Conservation (phyloP, 768 basidiomycete species). For the Lactarius quietus region DNA sequence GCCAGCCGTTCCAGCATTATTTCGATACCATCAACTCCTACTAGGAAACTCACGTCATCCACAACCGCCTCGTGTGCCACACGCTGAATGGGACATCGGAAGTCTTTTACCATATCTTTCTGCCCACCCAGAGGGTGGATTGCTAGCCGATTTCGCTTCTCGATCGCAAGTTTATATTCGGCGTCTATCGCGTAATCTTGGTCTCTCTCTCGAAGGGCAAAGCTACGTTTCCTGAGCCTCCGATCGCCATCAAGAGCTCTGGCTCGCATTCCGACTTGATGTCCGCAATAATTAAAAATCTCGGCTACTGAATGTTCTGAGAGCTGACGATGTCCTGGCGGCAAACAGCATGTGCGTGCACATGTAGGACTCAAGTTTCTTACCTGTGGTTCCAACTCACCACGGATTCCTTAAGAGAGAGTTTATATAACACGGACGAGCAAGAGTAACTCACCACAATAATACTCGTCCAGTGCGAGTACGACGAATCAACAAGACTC, state of each 20-base stretch:
- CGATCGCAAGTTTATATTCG: conserved; percentile 13
- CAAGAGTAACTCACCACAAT: not conserved
- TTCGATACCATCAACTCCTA: conserved; percentile 16
- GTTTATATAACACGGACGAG: conserved; percentile 19
- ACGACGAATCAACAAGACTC: conserved; percentile 1
- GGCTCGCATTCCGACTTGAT: conserved; percentile 6
- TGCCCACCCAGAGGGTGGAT: conserved; percentile 3
- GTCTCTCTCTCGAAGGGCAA: conserved; percentile 8
- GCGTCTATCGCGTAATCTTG: conserved; percentile 6
- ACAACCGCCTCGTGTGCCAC: conserved; percentile 25
- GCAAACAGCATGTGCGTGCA: conserved; percentile 18
- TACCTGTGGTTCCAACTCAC: conserved; percentile 5
- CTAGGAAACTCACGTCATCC: conserved; percentile 12
- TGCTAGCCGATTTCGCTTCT: conserved; percentile 13
- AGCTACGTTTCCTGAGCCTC: conserved; percentile 9
- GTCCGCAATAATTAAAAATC: conserved; percentile 18
- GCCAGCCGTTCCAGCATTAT: conserved; percentile 14
- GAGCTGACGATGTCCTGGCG: conserved; percentile 23
- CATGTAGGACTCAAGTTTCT: conserved; percentile 8
- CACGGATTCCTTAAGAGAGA: conserved; percentile 12
- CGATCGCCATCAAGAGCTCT: conserved; percentile 13
- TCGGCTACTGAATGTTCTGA: conserved; percentile 20
- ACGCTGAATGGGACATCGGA: conserved; percentile 18
- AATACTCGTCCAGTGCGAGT: conserved; percentile 14
- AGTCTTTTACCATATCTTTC: conserved; percentile 14